phyloP scores from a whole-genome alignment of 768 basidiomycete species.

The Rhodocollybia butyracea region DNA sequence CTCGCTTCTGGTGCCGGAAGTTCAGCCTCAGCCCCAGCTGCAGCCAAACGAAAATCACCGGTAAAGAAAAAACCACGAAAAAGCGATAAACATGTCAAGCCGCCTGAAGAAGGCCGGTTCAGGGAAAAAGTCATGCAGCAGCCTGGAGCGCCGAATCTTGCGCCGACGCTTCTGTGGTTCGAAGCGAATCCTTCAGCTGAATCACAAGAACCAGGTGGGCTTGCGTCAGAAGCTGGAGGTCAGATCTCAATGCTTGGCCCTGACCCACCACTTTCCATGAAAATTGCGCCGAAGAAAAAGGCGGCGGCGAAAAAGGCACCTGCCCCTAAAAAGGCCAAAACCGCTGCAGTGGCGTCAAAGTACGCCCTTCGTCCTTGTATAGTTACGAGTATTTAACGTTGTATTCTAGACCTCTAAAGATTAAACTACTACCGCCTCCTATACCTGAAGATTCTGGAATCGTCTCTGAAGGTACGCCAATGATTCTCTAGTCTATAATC shows the following conservation, averaged over 20 bases:
- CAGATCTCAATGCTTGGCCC: constrained; percentile 4
- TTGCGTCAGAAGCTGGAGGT: constrained; percentile 9
- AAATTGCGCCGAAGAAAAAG: constrained; percentile 12
- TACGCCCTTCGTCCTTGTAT: constrained; percentile 1
- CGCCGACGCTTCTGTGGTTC: constrained; percentile 39
- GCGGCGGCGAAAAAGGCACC: constrained; percentile 10
- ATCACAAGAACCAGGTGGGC: constrained; percentile 30
- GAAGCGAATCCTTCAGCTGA: constrained; percentile 35
- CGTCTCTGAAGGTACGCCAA: constrained; percentile 56
- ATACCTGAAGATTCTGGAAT: constrained; percentile 39
- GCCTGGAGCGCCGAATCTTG: constrained; percentile 32
- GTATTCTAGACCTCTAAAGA: neutral
- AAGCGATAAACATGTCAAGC: constrained; percentile 44
- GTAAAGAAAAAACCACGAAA: constrained; percentile 53
- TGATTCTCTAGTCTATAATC: neutral
- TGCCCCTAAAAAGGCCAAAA: constrained; percentile 23
- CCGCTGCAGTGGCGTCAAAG: constrained; percentile 8
- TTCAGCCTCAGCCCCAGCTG: constrained; percentile 21
- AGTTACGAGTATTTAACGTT: neutral
- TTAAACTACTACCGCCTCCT: constrained; percentile 9
- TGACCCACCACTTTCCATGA: constrained; percentile 5
- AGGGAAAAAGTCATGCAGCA: constrained; percentile 35
- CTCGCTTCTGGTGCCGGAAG: too few relatives aligned
- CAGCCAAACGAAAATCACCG: constrained; percentile 45
- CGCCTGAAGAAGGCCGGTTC: constrained; percentile 41